A percentile compares a stretch with the other conserved stretches of the same genome.
These are phyloP conservation scores for Scortechinia acanthostroma DNA, from an alignment of 2,329 filamentous ascomycete genomes.

Conservation along the genomic window DNA sequence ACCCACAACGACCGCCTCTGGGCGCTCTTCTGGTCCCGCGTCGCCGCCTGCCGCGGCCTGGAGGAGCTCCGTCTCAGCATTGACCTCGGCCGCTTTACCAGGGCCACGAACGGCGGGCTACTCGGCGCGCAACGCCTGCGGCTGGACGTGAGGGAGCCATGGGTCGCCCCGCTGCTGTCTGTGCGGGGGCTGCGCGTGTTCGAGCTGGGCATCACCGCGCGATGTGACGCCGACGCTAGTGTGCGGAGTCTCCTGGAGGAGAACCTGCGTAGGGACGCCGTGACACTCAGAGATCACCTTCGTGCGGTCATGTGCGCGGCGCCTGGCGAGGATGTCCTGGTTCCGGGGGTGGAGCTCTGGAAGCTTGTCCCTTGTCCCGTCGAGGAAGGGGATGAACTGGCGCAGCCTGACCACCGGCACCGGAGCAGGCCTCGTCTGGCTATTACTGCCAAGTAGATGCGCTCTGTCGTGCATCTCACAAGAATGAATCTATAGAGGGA, in stretches of 20 bases:
- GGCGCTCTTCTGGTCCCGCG: constrained; percentile 16
- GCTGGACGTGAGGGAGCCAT: constrained; percentile 6
- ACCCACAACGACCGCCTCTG: constrained; percentile 23
- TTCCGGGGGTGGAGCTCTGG: no score
- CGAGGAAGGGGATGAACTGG: no score
- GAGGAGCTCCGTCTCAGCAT: background rate
- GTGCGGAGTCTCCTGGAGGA: constrained; percentile 15
- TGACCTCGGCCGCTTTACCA: background rate
- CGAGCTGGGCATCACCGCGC: constrained; percentile 20
- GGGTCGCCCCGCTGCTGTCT: constrained; percentile 16
- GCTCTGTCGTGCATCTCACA: no score
- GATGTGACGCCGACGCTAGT: constrained; percentile 17
- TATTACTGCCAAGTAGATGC: no score
- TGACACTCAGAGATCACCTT: background rate
- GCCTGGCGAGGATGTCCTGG: no score
- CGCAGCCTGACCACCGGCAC: no score
- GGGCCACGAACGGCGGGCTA: background rate
- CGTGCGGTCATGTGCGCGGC: background rate
- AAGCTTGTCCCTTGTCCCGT: no score
- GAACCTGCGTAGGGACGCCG: background rate
- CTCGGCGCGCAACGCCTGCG: background rate
- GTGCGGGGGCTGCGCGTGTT: constrained; percentile 17
- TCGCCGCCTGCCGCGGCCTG: constrained; percentile 9
- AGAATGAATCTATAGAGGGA: no score
- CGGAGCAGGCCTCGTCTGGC: no score